These are phyloP conservation scores for Barnettozyma botsteinii DNA, from an alignment of 805 yeast species.

Conservation along the genomic window DNA sequence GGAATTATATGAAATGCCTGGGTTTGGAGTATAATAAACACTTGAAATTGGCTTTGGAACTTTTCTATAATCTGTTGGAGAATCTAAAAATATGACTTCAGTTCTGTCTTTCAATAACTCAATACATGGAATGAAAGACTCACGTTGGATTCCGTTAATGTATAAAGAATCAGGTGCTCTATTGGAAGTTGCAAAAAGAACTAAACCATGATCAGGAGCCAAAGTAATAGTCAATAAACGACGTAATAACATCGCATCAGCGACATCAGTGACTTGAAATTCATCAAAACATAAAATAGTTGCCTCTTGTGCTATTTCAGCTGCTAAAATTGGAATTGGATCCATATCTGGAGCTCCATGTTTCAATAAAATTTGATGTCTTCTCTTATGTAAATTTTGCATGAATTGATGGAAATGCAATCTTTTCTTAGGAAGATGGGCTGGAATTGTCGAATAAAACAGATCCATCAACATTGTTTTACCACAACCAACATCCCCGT, in stretches of 20 bases:
- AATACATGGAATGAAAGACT: constrained; percentile 88
- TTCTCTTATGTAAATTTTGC: constrained; percentile 86
- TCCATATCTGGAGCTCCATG: constrained; percentile 69
- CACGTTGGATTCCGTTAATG: constrained; percentile 90
- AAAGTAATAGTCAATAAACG: constrained; percentile 63
- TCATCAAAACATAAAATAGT: constrained; percentile 92
- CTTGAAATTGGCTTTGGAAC: constrained; percentile 77
- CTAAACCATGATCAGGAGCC: constrained; percentile 72
- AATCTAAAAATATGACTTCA: constrained; percentile 72
- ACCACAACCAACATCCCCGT: constrained; percentile 98
- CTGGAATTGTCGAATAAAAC: constrained; percentile 80
- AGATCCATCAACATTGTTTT: constrained; percentile 98
- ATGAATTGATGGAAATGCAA: constrained; percentile 95
- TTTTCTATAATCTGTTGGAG: constrained; percentile 92
- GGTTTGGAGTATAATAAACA: constrained; percentile 70
- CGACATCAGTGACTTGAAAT: constrained; percentile 96
- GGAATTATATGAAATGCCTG: constrained; percentile 50
- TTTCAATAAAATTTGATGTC: constrained; percentile 63
- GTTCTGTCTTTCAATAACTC: constrained; percentile 67
- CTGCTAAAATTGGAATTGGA: constrained; percentile 77
- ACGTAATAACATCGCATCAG: constrained; percentile 94
- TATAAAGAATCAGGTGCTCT: constrained; percentile 92
- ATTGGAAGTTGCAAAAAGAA: constrained; percentile 89
- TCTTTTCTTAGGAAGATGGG: constrained; percentile 68
- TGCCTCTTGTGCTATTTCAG: constrained; percentile 69